phyloP scores from a whole-genome alignment of 257 asterid species.

The Solanum etuberosum region DNA sequence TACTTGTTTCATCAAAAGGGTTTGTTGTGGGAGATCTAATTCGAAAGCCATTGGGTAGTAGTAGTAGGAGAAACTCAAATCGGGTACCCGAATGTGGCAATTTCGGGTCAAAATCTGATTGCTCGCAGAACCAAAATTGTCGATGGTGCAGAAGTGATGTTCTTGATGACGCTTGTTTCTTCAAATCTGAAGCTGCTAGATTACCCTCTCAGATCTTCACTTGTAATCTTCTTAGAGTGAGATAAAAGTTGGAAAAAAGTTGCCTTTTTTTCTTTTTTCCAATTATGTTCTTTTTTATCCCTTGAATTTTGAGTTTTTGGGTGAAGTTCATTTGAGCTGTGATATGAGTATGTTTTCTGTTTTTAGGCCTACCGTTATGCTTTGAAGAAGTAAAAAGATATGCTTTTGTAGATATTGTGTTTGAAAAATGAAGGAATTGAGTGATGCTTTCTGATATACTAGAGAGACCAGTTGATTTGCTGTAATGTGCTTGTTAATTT shows the following conservation, averaged over 20 bases:
- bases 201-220: slow-evolving; percentile 26
- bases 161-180: slow-evolving; percentile 27
- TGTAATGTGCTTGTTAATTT: neutral
- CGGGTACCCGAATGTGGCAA: slow-evolving; percentile 1
- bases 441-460: neutral
- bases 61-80: neutral
- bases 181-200: slow-evolving; percentile 26
- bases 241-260: neutral
- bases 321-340: neutral
- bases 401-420: neutral
- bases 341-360: neutral
- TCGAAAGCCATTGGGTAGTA: neutral
- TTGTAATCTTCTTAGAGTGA: slow-evolving; percentile 4
- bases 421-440: neutral
- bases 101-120: slow-evolving; percentile 13
- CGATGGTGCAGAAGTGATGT: slow-evolving; percentile 29
- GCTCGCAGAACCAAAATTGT: slow-evolving; percentile 6
- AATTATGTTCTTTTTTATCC: neutral
- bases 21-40: neutral
- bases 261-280: neutral
- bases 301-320: neutral
- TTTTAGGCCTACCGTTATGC: neutral
- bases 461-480: neutral
- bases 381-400: neutral
- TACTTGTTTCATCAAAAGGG: neutral